Percentiles rank a stretch among this genome's conserved stretches.
Conservation (phyloP, 192 early-diverging fungal species). For the Gryganskiella cystojenkinii region DNA sequence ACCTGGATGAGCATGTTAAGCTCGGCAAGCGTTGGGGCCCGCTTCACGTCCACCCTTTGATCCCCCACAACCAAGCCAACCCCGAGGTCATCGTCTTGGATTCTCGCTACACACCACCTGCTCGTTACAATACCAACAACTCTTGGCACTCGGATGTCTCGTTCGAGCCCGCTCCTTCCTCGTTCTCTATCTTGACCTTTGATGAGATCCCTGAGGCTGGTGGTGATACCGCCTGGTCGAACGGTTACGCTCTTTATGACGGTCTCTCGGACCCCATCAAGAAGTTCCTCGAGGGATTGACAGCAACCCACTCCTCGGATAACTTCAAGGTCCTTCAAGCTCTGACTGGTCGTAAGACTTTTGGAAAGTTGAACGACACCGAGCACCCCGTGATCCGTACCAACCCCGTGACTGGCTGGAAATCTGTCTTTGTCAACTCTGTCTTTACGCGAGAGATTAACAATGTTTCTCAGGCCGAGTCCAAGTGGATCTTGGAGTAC, state of each 20-base stretch:
- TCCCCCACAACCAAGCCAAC: constrained; percentile 31
- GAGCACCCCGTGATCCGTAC: constrained; percentile 66
- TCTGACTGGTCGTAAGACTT: constrained; percentile 46
- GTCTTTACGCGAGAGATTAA: constrained; percentile 72
- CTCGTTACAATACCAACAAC: constrained; percentile 55
- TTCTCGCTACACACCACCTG: constrained; percentile 38
- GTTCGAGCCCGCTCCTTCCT: constrained; percentile 66
- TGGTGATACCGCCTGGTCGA: constrained; percentile 70
- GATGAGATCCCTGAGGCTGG: constrained; percentile 56
- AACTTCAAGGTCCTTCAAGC: constrained; percentile 35
- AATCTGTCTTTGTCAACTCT: constrained; percentile 71
- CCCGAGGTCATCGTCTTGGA: constrained; percentile 49
- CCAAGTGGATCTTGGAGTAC: constrained; percentile 65
- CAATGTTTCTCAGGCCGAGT: constrained; percentile 61
- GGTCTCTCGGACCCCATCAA: constrained; percentile 62
- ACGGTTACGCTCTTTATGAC: constrained; percentile 70
- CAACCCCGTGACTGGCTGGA: constrained; percentile 78
- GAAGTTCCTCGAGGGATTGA: constrained; percentile 65
- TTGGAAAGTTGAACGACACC: constrained; percentile 48
- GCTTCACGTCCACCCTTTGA: constrained; percentile 44
- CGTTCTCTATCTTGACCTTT: constrained; percentile 61
- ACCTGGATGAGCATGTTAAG: constrained; percentile 63
- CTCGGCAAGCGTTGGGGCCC: constrained; percentile 61
- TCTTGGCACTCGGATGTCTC: constrained; percentile 67
- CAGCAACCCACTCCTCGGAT: constrained; percentile 61